These are phyloP conservation scores for Clavariopsis aquatica DNA, from an alignment of 495 filamentous ascomycete species.

Conservation along the genomic window DNA sequence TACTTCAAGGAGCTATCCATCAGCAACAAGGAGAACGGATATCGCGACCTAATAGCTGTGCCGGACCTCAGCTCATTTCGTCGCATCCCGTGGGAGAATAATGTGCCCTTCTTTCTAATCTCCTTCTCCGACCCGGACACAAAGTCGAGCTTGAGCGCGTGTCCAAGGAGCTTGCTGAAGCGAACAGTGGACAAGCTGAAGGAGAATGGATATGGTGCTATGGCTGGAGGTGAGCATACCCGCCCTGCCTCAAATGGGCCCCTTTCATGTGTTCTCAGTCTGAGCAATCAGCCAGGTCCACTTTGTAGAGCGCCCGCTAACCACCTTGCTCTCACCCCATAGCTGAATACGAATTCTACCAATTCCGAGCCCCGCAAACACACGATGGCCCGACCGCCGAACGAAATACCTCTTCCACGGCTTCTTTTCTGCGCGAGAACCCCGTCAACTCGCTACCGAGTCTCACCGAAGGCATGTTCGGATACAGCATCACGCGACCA, in stretches of 20 bases:
- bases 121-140: constrained; percentile 81
- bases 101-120: constrained; percentile 90
- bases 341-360: constrained; percentile 99
- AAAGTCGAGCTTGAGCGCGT: constrained; percentile 69
- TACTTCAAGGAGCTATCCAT: constrained; percentile 83
- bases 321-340: not conserved
- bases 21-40: constrained; percentile 91
- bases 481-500: constrained; percentile 90
- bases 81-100: constrained; percentile 91
- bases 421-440: constrained; percentile 71
- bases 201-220: constrained; percentile 68
- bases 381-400: constrained; percentile 46
- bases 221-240: constrained; percentile 79
- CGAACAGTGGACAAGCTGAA: constrained; percentile 65
- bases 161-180: constrained; percentile 76
- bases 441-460: constrained; percentile 68
- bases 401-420: constrained; percentile 69
- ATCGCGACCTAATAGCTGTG: constrained; percentile 82
- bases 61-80: constrained; percentile 80
- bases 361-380: constrained; percentile 70
- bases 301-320: not conserved
- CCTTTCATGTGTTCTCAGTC: not conserved
- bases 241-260: not conserved
- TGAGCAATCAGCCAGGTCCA: constrained; percentile 12
- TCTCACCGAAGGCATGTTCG: constrained; percentile 96